Conservation (phyloP, 305 asterid genomes). For the Ilex paraguariensis region DNA sequence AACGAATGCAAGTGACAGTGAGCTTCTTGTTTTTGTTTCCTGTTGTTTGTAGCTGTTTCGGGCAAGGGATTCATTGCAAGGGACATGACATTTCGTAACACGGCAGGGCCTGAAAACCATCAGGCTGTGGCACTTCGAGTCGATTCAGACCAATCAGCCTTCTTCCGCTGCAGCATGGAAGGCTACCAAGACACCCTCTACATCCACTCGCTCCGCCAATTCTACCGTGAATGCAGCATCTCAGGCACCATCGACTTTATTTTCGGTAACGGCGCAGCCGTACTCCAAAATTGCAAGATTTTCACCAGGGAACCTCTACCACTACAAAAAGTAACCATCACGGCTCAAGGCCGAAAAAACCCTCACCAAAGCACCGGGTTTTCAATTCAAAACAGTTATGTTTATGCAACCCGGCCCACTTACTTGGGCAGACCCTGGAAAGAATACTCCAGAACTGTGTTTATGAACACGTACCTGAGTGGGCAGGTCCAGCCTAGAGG, state of each 20-base stretch:
- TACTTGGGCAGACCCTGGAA: constrained; percentile 5
- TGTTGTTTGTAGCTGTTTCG: constrained; percentile 51
- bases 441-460: not conserved
- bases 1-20: no score
- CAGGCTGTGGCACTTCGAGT: constrained; percentile 1
- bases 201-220: constrained; percentile 2
- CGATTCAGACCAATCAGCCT: not conserved
- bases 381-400: not conserved
- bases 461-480: not conserved
- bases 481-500: not conserved
- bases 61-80: constrained; percentile 86
- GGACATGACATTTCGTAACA: constrained; percentile 54
- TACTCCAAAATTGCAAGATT: constrained; percentile 1
- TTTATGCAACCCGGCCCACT: not conserved
- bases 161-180: constrained; percentile 5
- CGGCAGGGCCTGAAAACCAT: not conserved
- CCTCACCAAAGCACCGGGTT: not conserved
- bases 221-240: constrained; percentile 2
- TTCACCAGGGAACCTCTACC: not conserved
- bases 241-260: constrained; percentile 1
- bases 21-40: no score
- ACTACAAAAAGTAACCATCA: not conserved
- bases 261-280: constrained; percentile 3
- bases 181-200: constrained; percentile 2
- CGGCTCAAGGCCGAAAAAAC: not conserved